phyloP scores from a whole-genome alignment of 331 rosid genomes.

The Cydonia oblonga region DNA sequence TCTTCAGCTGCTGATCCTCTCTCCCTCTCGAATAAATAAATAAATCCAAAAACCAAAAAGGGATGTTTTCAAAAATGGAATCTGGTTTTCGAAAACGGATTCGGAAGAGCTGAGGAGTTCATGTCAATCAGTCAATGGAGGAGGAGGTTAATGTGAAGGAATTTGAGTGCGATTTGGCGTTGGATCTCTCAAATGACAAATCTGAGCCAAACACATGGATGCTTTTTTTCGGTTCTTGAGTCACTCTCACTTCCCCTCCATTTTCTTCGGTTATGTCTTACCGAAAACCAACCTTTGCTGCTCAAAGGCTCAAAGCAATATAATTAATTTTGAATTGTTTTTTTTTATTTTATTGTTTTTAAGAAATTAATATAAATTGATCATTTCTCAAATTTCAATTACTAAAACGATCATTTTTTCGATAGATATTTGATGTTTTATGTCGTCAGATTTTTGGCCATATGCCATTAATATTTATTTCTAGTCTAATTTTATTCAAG shows the following conservation, averaged over 20 bases:
- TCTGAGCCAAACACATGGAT: slow-evolving; percentile 34
- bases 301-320: neutral
- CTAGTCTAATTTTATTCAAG: neutral
- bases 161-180: neutral
- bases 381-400: neutral
- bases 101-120: slow-evolving; percentile 53
- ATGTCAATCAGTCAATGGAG: slow-evolving; percentile 15
- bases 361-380: no score
- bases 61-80: slow-evolving; percentile 17
- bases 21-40: neutral
- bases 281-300: neutral
- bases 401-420: no score
- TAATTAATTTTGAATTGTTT: neutral
- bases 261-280: neutral
- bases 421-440: neutral
- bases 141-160: neutral
- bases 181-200: slow-evolving; percentile 21
- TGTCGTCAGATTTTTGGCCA: no score
- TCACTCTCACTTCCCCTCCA: slow-evolving; percentile 3
- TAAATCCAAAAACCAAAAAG: neutral
- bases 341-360: neutral
- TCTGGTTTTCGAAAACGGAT: slow-evolving; percentile 30
- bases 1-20: neutral
- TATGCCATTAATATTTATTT: neutral
- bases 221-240: neutral